Percentiles rank a stretch among this genome's conserved stretches.
These are phyloP conservation scores for Aschersonia sp. DNA, from an alignment of 2,329 filamentous ascomycete species.

Conservation along the genomic window DNA sequence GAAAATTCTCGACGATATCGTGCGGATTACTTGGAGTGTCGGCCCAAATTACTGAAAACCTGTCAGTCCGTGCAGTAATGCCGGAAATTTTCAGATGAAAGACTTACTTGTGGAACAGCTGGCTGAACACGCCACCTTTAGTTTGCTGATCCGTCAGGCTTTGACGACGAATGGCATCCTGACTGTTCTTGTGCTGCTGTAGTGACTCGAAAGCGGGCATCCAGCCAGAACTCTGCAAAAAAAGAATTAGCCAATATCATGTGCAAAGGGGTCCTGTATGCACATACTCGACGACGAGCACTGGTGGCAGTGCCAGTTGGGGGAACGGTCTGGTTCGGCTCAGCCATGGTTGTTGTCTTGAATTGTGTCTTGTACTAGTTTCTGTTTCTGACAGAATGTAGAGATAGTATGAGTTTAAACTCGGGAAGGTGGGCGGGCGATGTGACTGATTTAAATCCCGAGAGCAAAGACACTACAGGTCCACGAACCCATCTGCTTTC, in stretches of 20 bases:
- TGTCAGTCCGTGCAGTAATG: not conserved
- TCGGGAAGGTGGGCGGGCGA: not conserved
- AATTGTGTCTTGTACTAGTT: not conserved
- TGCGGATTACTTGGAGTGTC: constrained; percentile 11
- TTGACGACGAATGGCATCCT: constrained; percentile 33
- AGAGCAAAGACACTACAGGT: no score
- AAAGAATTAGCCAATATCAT: not conserved
- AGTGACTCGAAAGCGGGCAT: constrained; percentile 35
- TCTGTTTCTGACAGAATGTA: not conserved
- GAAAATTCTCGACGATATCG: not conserved
- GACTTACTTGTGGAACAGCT: constrained; percentile 43
- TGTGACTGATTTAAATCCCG: no score
- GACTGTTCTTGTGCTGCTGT: constrained; percentile 33
- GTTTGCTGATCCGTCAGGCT: constrained; percentile 40
- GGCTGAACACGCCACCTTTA: constrained; percentile 33
- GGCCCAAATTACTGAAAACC: constrained; percentile 16
- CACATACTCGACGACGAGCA: not conserved
- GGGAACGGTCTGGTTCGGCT: not conserved
- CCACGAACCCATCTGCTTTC: no score
- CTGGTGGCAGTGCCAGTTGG: not conserved
- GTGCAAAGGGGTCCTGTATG: not conserved
- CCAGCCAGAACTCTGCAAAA: constrained; percentile 27
- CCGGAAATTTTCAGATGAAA: not conserved
- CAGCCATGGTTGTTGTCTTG: not conserved
- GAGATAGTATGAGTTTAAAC: not conserved